phyloP scores from a whole-genome alignment of 2,329 filamentous ascomycete genomes.

The Zymoseptoria brevis region DNA sequence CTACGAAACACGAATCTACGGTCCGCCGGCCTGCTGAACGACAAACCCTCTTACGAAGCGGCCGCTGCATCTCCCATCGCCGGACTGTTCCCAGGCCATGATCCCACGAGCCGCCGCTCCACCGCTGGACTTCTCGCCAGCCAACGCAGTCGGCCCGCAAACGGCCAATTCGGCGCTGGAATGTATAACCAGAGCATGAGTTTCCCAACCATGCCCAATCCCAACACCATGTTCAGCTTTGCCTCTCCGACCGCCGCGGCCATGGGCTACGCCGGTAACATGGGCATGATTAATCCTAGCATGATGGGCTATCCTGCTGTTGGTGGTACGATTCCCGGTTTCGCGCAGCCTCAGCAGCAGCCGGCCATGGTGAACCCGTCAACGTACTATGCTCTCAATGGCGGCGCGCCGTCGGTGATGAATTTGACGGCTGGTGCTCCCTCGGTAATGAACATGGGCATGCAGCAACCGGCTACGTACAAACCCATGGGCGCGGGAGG shows the following conservation, averaged over 20 bases:
- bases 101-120: conserved; percentile 10
- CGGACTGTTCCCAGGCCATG: conserved; percentile 14
- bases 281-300: conserved; percentile 3
- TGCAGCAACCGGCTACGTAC: background rate
- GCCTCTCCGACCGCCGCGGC: conserved; percentile 19
- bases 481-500: conserved; percentile 3
- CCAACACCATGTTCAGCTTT: conserved; percentile 17
- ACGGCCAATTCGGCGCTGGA: conserved; percentile 29
- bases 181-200: conserved; percentile 17
- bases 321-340: background rate
- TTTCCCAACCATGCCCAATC: conserved; percentile 13
- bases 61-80: conserved; percentile 23
- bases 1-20: conserved; percentile 28
- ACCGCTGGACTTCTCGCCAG: conserved; percentile 25
- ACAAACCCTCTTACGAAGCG: conserved; percentile 19
- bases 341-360: conserved; percentile 7
- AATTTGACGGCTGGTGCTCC: background rate
- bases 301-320: background rate
- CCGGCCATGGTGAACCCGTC: conserved; percentile 9
- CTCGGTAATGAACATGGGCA: background rate
- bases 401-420: conserved; percentile 7
- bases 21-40: conserved; percentile 21
- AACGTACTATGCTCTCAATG: conserved; percentile 12
- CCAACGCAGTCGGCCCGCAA: conserved; percentile 15
- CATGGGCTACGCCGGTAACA: conserved; percentile 13